Percentiles rank a stretch among this genome's conserved stretches.
Conservation (phyloP, 768 basidiomycete genomes). For the Leccinellum albellum region DNA sequence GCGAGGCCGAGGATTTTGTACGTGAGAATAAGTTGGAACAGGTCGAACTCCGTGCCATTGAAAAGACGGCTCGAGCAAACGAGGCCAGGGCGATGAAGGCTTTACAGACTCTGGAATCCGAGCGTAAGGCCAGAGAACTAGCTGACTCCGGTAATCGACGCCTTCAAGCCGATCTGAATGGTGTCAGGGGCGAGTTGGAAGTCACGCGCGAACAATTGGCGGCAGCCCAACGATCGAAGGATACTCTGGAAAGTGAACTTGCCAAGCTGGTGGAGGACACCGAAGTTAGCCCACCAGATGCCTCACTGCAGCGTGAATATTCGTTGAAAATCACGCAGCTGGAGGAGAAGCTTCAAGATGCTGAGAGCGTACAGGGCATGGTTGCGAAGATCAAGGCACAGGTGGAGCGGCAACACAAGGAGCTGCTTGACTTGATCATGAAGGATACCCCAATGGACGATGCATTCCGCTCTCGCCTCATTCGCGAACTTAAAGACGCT, state of each 20-base stretch:
- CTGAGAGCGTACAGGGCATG: slow-evolving; percentile 46
- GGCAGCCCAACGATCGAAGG: slow-evolving; percentile 57
- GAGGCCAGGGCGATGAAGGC: slow-evolving; percentile 60
- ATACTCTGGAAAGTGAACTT: slow-evolving; percentile 63
- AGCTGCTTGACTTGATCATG: slow-evolving; percentile 64
- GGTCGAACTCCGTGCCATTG: slow-evolving; percentile 60
- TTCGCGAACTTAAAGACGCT: slow-evolving; percentile 58
- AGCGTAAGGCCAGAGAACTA: slow-evolving; percentile 59
- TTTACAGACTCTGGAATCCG: slow-evolving; percentile 59
- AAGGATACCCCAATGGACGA: slow-evolving; percentile 54
- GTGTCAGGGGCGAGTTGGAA: slow-evolving; percentile 49
- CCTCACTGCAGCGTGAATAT: slow-evolving; percentile 61
- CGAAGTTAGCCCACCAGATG: slow-evolving; percentile 49
- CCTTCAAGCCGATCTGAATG: slow-evolving; percentile 58
- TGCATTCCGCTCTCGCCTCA: slow-evolving; percentile 55
- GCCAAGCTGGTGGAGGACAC: slow-evolving; percentile 61
- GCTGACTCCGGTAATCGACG: slow-evolving; percentile 61
- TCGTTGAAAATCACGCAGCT: slow-evolving; percentile 59
- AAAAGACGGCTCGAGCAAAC: slow-evolving; percentile 59
- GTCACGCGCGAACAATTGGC: slow-evolving; percentile 53
- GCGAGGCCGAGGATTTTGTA: slow-evolving; percentile 79
- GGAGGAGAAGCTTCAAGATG: slow-evolving; percentile 57
- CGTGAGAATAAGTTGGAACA: slow-evolving; percentile 72
- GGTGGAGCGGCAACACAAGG: slow-evolving; percentile 66
- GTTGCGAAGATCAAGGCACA: slow-evolving; percentile 56